Evolutionary conservation across 2,329 filamentous ascomycete species (phyloP).

Genomic region (Colletotrichum sp.): DNA sequence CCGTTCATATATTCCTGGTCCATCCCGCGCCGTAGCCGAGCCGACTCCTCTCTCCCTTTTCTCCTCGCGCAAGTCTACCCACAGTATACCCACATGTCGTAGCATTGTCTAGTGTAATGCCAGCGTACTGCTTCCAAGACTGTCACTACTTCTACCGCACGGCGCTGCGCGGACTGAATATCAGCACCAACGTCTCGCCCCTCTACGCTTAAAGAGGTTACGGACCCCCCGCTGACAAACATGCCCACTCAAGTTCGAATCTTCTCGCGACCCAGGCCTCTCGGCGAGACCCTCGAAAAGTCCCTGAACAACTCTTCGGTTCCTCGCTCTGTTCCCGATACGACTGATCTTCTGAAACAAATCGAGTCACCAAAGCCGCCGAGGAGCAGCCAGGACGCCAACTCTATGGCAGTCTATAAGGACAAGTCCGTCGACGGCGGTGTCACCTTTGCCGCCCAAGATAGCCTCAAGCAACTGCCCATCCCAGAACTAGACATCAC

Average conservation of each 20-base stretch:
- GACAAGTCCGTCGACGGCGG: constrained; percentile 66
- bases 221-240: constrained; percentile 25
- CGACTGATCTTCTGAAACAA: constrained; percentile 24
- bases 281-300: constrained; percentile 70
- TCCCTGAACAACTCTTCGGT: constrained; percentile 38
- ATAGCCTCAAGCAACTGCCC: constrained; percentile 87
- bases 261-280: constrained; percentile 68
- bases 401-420: constrained; percentile 57
- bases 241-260: constrained; percentile 43
- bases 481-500: constrained; percentile 86
- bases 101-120: constrained; percentile 65
- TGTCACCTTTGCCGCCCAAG: constrained; percentile 88
- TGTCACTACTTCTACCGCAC: constrained; percentile 95
- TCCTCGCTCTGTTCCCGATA: constrained; percentile 45
- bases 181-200: constrained; percentile 78
- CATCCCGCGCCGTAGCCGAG: not conserved
- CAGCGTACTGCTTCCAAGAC: constrained; percentile 80
- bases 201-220: constrained; percentile 65
- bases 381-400: not conserved
- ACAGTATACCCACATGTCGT: constrained; percentile 1
- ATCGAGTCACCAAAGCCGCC: constrained; percentile 2
- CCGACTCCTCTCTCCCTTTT: not conserved
- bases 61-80: not conserved
- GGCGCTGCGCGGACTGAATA: constrained; percentile 82
- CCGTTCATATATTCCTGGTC: constrained; percentile 19